Conservation (phyloP, 2,329 filamentous ascomycete species). For the Arthrobotrys entomopaga region DNA sequence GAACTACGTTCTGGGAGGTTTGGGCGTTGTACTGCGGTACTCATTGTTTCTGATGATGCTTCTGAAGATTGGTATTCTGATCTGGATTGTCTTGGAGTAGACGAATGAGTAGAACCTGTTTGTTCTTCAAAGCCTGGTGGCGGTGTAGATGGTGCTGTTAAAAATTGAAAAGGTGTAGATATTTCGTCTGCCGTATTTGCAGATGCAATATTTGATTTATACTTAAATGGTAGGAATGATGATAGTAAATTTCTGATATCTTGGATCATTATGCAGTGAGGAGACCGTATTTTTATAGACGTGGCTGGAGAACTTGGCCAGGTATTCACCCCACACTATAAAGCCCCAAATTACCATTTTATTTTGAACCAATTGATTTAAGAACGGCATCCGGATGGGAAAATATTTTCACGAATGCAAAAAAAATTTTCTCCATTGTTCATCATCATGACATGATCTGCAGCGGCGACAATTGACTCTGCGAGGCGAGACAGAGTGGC, state of each 20-base stretch:
- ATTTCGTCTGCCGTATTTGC: constrained; percentile 25
- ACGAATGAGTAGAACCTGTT: constrained; percentile 16
- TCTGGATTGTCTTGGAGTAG: constrained; percentile 42
- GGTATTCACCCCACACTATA: neutral
- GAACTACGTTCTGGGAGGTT: constrained; percentile 31
- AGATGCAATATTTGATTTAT: constrained; percentile 18
- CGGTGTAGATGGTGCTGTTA: constrained; percentile 42
- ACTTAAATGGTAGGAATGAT: constrained; percentile 21
- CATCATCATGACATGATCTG: constrained; percentile 51
- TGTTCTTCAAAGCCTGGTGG: constrained; percentile 11
- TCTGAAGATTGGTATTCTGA: constrained; percentile 32
- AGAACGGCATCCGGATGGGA: neutral
- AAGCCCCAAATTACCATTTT: constrained; percentile 14
- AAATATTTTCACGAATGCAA: neutral
- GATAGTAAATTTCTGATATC: constrained; percentile 26
- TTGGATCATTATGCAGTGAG: constrained; percentile 25
- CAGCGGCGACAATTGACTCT: neutral
- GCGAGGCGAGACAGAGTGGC: neutral
- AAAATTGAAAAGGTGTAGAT: constrained; percentile 27
- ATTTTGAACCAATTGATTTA: neutral
- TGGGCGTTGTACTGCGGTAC: constrained; percentile 16
- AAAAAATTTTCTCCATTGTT: constrained; percentile 4
- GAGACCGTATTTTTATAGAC: constrained; percentile 36
- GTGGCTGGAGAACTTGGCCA: constrained; percentile 14
- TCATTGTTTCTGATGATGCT: constrained; percentile 42